Percentiles rank a stretch among this genome's conserved stretches.
Evolutionary conservation across 352 stramenopile genomes (phyloP).

Genomic region (Hyaloperonospora arabidopsidis): DNA sequence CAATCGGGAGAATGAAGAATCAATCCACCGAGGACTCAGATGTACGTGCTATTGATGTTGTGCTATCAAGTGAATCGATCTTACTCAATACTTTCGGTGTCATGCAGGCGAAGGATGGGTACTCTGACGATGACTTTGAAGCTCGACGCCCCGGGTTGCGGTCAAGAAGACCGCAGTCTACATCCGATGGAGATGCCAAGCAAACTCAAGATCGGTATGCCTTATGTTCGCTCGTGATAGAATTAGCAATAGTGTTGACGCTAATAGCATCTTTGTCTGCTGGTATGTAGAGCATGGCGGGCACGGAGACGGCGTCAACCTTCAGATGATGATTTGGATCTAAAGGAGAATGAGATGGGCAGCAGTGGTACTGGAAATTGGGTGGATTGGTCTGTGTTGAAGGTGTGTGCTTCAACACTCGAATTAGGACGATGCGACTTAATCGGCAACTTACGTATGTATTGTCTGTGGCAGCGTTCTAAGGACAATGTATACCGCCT

Average conservation of each 20-base stretch:
- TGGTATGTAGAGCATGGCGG: constrained; percentile 48
- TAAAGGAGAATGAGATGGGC: constrained; percentile 30
- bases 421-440: not conserved
- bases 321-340: constrained; percentile 39
- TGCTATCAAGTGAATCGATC: not conserved
- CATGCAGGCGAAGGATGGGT: constrained; percentile 19
- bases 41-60: constrained; percentile 18
- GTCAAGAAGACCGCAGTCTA: constrained; percentile 17
- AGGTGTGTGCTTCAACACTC: constrained; percentile 21
- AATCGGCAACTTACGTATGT: not conserved
- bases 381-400: constrained; percentile 64
- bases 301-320: constrained; percentile 46
- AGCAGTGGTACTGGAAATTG: constrained; percentile 33
- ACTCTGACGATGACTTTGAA: constrained; percentile 22
- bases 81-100: constrained; percentile 7
- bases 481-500: constrained; percentile 31
- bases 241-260: not conserved
- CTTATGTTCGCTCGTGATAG: not conserved
- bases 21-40: constrained; percentile 55
- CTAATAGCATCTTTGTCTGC: constrained; percentile 3
- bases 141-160: constrained; percentile 17
- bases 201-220: constrained; percentile 55
- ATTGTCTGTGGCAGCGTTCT: not conserved
- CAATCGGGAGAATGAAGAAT: constrained; percentile 65
- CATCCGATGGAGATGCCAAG: constrained; percentile 28